phyloP scores from a whole-genome alignment of 2,329 filamentous ascomycete genomes.

The Madurella fahalii region DNA sequence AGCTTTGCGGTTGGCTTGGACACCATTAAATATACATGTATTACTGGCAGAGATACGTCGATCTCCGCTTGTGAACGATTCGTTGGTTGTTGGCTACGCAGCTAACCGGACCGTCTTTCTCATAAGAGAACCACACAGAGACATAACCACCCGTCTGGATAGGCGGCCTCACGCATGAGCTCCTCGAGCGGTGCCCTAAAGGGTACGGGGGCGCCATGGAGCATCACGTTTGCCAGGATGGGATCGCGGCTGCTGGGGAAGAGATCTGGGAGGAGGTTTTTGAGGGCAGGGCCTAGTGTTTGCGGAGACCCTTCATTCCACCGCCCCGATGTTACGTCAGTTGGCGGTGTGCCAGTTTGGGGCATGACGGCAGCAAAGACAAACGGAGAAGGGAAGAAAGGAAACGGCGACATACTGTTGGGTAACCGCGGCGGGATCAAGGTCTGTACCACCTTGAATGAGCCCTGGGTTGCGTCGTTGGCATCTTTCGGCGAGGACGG shows the following conservation, averaged over 20 bases:
- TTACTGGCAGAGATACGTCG: no score
- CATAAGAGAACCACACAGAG: conserved; percentile 70
- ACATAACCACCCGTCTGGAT: conserved; percentile 89
- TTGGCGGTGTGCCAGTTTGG: neutral
- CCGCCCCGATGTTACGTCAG: no score
- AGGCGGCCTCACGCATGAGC: conserved; percentile 74
- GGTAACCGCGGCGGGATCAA: conserved; percentile 53
- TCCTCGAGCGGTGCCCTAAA: conserved; percentile 78
- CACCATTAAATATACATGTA: no score
- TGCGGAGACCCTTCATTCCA: conserved; percentile 38
- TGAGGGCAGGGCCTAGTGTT: conserved; percentile 70
- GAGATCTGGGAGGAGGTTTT: conserved; percentile 68
- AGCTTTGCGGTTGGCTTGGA: no score
- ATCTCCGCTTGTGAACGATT: no score
- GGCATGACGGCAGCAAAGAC: neutral
- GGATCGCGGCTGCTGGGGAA: conserved; percentile 85
- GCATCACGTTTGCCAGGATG: conserved; percentile 74
- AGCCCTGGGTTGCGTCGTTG: conserved; percentile 35
- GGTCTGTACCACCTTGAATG: conserved; percentile 71
- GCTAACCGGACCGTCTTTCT: neutral
- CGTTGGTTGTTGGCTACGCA: no score
- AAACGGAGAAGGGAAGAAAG: neutral
- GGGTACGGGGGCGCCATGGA: conserved; percentile 82
- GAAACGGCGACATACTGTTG: conserved; percentile 32
- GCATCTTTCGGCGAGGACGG: conserved; percentile 56